These are phyloP conservation scores for Cladosporium cucumerinum DNA, from an alignment of 2,329 filamentous ascomycete genomes.

Conservation along the genomic window DNA sequence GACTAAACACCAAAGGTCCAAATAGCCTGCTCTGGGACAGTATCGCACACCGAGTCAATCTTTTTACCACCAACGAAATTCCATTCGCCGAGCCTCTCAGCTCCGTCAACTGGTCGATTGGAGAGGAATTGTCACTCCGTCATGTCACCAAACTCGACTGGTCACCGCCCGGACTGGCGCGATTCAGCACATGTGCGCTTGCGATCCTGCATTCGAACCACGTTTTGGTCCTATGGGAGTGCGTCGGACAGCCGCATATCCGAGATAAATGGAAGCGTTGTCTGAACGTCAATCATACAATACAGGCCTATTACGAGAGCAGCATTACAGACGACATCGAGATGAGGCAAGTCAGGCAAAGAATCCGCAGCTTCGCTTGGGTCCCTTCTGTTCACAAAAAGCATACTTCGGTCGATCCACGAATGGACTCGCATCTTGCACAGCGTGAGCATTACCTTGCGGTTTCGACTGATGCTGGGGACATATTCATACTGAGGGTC, in stretches of 20 bases:
- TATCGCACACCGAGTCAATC: slow-evolving; percentile 46
- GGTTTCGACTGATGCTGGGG: slow-evolving; percentile 42
- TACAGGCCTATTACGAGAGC: slow-evolving; percentile 41
- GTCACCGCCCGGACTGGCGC: slow-evolving; percentile 56
- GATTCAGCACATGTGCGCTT: slow-evolving; percentile 53
- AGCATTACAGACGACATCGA: slow-evolving; percentile 26
- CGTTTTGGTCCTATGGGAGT: slow-evolving; percentile 55
- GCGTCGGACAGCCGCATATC: slow-evolving; percentile 41
- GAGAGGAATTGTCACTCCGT: slow-evolving; percentile 56
- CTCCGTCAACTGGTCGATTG: slow-evolving; percentile 51
- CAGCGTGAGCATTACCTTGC: slow-evolving; percentile 33
- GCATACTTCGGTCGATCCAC: background rate
- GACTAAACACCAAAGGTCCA: slow-evolving; percentile 28
- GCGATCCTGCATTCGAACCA: slow-evolving; percentile 57
- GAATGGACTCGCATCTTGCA: background rate
- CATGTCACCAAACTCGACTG: slow-evolving; percentile 51
- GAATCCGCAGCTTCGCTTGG: slow-evolving; percentile 45
- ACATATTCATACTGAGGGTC: slow-evolving; percentile 38
- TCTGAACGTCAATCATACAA: slow-evolving; percentile 50
- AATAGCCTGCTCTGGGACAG: slow-evolving; percentile 34
- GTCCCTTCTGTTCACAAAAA: slow-evolving; percentile 19
- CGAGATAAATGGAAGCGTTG: slow-evolving; percentile 51
- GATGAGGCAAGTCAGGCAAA: slow-evolving; percentile 32
- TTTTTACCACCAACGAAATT: slow-evolving; percentile 51
- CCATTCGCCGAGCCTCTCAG: slow-evolving; percentile 45